phyloP scores from a whole-genome alignment of 495 filamentous ascomycete genomes.

The Tuber melanosporum region DNA sequence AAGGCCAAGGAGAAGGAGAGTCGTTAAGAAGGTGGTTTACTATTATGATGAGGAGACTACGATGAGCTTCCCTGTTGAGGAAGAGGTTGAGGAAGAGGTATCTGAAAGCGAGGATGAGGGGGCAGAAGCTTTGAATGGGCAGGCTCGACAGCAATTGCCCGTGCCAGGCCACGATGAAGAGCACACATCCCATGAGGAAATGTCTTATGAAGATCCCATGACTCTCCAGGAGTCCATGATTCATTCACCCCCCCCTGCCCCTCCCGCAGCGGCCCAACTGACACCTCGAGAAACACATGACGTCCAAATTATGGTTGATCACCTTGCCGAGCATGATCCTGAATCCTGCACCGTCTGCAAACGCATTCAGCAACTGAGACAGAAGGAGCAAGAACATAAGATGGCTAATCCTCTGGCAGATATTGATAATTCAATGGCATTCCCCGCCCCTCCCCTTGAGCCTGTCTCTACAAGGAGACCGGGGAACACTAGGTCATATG shows the following conservation, averaged over 20 bases:
- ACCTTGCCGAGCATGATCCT: conserved; percentile 37
- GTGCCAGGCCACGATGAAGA: conserved; percentile 5
- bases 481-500: conserved; percentile 19
- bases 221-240: neutral
- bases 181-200: conserved; percentile 11
- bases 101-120: conserved; percentile 27
- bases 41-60: conserved; percentile 37
- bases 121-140: neutral
- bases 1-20: conserved; percentile 26
- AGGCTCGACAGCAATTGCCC: neutral
- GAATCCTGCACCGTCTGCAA: conserved; percentile 38
- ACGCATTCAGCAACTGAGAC: conserved; percentile 27
- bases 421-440: conserved; percentile 38
- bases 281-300: conserved; percentile 6
- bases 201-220: conserved; percentile 14
- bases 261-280: conserved; percentile 2
- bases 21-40: conserved; percentile 38
- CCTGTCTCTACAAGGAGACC: conserved; percentile 24
- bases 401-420: conserved; percentile 38
- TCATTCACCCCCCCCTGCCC: neutral
- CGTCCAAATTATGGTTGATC: conserved; percentile 19
- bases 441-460: conserved; percentile 33
- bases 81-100: conserved; percentile 31
- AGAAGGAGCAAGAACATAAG: conserved; percentile 27
- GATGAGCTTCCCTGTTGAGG: conserved; percentile 26